phyloP scores from a whole-genome alignment of 768 basidiomycete genomes.

The Leccinum uliginosum region DNA sequence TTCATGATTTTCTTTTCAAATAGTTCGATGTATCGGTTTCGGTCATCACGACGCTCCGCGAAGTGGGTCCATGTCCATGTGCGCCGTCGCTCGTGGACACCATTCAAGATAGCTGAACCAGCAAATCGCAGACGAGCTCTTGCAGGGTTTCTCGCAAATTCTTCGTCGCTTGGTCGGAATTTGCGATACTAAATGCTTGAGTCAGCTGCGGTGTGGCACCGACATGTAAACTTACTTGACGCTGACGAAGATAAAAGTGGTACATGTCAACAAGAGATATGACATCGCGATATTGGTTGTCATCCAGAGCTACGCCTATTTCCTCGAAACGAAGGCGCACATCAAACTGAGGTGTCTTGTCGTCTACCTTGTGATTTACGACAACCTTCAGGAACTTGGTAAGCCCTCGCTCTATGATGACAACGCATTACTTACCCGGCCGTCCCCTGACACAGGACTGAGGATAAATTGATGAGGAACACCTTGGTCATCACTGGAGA shows the following conservation, averaged over 20 bases:
- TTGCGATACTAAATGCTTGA: constrained; percentile 59
- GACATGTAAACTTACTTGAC: constrained; percentile 48
- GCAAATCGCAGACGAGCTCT: constrained; percentile 77
- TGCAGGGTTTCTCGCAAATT: constrained; percentile 55
- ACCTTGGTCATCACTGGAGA: constrained; percentile 43
- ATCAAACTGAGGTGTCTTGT: constrained; percentile 79
- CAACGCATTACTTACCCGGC: constrained; percentile 51
- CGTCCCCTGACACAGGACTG: constrained; percentile 94
- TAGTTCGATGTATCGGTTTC: constrained; percentile 77
- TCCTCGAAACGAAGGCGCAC: constrained; percentile 87
- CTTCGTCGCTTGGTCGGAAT: constrained; percentile 65
- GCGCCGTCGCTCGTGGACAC: constrained; percentile 74
- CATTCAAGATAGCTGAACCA: constrained; percentile 69
- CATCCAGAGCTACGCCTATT: constrained; percentile 87
- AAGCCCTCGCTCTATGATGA: neutral
- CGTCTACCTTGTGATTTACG: constrained; percentile 75
- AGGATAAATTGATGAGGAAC: constrained; percentile 84
- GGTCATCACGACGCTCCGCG: constrained; percentile 80
- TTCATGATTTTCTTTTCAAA: constrained; percentile 73
- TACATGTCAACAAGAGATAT: constrained; percentile 95
- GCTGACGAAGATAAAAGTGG: constrained; percentile 86
- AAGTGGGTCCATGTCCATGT: constrained; percentile 95
- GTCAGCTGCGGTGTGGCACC: neutral
- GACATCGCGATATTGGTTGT: constrained; percentile 90
- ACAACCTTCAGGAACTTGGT: constrained; percentile 48